phyloP scores from a whole-genome alignment of 805 yeast species.

The Nakazawaea wickerhamii region DNA sequence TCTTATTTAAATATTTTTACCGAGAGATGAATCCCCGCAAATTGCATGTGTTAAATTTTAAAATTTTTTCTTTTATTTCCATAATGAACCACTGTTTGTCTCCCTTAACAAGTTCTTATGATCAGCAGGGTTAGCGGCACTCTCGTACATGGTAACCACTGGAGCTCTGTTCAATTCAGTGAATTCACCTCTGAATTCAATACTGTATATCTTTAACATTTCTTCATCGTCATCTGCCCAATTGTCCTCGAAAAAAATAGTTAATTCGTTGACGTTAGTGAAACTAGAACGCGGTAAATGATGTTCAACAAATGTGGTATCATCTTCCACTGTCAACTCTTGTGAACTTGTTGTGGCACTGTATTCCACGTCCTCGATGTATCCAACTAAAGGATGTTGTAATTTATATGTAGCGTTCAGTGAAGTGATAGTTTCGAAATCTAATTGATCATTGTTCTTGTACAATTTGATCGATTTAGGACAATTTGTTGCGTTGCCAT shows the following conservation, averaged over 20 bases:
- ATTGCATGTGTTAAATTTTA: too few species aligned
- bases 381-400: slow-evolving; percentile 64
- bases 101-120: slow-evolving; percentile 43
- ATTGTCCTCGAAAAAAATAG: slow-evolving; percentile 63
- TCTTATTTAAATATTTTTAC: not conserved
- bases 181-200: slow-evolving; percentile 77
- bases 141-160: slow-evolving; percentile 72
- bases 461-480: slow-evolving; percentile 66
- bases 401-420: slow-evolving; percentile 45
- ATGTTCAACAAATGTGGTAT: slow-evolving; percentile 68
- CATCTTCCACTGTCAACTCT: slow-evolving; percentile 33
- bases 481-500: slow-evolving; percentile 51
- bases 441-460: slow-evolving; percentile 67
- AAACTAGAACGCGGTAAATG: slow-evolving; percentile 70
- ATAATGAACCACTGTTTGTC: slow-evolving; percentile 13
- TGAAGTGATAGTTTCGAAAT: slow-evolving; percentile 57
- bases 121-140: slow-evolving; percentile 90
- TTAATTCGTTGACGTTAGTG: slow-evolving; percentile 61
- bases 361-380: slow-evolving; percentile 33
- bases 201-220: slow-evolving; percentile 51
- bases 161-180: slow-evolving; percentile 59
- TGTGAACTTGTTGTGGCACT: slow-evolving; percentile 4
- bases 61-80: too few species aligned
- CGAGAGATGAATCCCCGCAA: not conserved
- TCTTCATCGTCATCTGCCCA: slow-evolving; percentile 61